These are phyloP conservation scores for Thraustochytrium sp. DNA, from an alignment of 352 stramenopile species.

Conservation along the genomic window DNA sequence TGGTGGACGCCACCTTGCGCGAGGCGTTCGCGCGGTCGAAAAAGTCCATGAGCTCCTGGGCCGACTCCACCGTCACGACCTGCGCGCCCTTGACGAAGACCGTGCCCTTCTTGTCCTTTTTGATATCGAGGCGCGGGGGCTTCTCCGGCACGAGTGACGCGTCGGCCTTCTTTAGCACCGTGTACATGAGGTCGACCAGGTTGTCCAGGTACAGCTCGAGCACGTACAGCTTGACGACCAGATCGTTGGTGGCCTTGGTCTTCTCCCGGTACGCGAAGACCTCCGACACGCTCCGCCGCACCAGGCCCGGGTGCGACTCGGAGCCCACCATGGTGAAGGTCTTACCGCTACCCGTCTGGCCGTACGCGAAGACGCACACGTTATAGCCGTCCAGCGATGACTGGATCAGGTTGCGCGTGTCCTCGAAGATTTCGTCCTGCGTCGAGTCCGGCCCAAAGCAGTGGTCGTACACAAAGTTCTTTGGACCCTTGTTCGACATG, in stretches of 20 bases:
- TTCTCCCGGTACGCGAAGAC: constrained; percentile 68
- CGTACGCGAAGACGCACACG: constrained; percentile 91
- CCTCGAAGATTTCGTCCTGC: constrained; percentile 92
- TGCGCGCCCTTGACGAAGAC: constrained; percentile 31
- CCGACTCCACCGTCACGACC: not conserved
- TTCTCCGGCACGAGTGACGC: not conserved
- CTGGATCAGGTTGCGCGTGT: constrained; percentile 94
- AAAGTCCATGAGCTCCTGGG: constrained; percentile 36
- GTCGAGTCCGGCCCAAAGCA: constrained; percentile 85
- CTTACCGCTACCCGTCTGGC: constrained; percentile 86
- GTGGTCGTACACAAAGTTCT: constrained; percentile 90
- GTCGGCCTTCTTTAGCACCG: not conserved
- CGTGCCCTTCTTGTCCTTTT: constrained; percentile 54
- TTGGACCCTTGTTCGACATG: constrained; percentile 43
- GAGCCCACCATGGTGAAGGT: constrained; percentile 95
- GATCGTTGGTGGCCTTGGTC: constrained; percentile 67
- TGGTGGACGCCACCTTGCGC: constrained; percentile 71
- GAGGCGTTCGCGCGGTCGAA: constrained; percentile 45
- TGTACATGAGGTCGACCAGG: constrained; percentile 89
- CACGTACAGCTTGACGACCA: constrained; percentile 84
- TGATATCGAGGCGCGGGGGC: constrained; percentile 66
- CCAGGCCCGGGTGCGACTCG: constrained; percentile 88
- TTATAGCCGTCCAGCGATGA: constrained; percentile 92
- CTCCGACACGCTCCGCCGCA: constrained; percentile 92
- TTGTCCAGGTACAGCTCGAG: constrained; percentile 99